These are phyloP conservation scores for Aspergillus sclerotiicarbonarius DNA, from an alignment of 495 filamentous ascomycete genomes.

Conservation along the genomic window DNA sequence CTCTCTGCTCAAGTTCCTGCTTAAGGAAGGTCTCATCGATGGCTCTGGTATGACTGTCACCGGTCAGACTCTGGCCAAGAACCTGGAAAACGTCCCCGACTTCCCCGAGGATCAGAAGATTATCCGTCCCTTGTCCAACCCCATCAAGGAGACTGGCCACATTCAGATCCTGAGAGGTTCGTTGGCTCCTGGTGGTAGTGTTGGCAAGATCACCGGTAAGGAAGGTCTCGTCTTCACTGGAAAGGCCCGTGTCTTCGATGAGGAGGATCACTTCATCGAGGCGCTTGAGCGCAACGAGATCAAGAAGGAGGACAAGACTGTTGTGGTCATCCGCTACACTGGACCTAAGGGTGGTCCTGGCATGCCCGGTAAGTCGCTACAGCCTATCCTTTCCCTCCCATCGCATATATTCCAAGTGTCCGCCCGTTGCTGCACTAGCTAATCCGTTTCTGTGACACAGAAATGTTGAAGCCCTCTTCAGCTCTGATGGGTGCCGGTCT, in stretches of 20 bases:
- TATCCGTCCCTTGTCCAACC: constrained; percentile 84
- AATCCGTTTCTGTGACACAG: constrained; percentile 21
- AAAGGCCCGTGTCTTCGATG: constrained; percentile 82
- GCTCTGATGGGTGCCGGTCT: constrained; percentile 85
- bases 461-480: constrained; percentile 78
- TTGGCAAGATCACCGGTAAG: constrained; percentile 98
- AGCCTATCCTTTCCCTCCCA: neutral
- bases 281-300: constrained; percentile 77
- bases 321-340: constrained; percentile 95
- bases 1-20: constrained; percentile 81
- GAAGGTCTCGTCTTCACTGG: constrained; percentile 84
- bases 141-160: constrained; percentile 90
- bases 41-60: constrained; percentile 88
- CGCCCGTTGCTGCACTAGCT: neutral
- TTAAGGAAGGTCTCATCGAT: constrained; percentile 84
- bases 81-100: constrained; percentile 69
- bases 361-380: constrained; percentile 64
- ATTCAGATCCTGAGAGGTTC: constrained; percentile 94
- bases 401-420: neutral
- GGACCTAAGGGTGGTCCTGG: constrained; percentile 92
- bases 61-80: constrained; percentile 87
- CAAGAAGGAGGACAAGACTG: constrained; percentile 94
- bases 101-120: constrained; percentile 84
- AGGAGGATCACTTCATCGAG: constrained; percentile 72
- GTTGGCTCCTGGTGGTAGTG: constrained; percentile 83